Evolutionary conservation across 805 yeast species (phyloP), one percentile per base, ranked within the genome.

Genomic region (Yarrowia sp.): DNA sequence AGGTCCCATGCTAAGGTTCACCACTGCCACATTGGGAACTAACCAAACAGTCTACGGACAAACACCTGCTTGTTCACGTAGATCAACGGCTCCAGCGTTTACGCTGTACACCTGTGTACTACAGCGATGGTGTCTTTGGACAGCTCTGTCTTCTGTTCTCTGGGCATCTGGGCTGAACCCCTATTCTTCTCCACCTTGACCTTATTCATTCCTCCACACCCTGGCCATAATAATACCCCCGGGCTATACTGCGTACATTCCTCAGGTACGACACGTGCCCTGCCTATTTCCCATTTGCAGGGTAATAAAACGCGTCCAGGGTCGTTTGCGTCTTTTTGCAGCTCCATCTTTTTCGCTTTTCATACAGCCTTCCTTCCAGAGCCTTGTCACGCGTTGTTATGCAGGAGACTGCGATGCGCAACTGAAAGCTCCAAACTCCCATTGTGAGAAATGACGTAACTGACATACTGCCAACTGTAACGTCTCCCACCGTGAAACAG

Each of bases 401-500:
- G 58, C 58, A 53, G 58, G 58, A 53, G 58, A 26, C 32, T 26
- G 32, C 32, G 32, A 26, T 26, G 32, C 32, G 32, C 32, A 26
- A 26, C 32, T 5, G 32, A 26, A 19, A 26, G 32, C 32, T 26
- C 32, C 32, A 26, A 26, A 26, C 32, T 26, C 32, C 32, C 32
- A 26, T 26, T 26, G 32, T 26, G 32, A 5, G 4, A 12, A 48
- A 48, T 48, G 53, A 48, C 53, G 53, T 48, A 48, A 16, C 16
- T 26, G 36, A 26, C 16, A 12, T n/a, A n/a, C n/a, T 42, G n/a
- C 49, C 49, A 14, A 52, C n/a, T 10, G 58, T 38, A 19, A 11
- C 32, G 58, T 16, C 58, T 19, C 58, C 32, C 43, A 53, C 58
- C 58, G 16, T 53, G 58, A 53, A 53, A 53, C 58, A 53, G n/a